Conservation (phyloP, 768 basidiomycete species). For the Imleria badia region DNA sequence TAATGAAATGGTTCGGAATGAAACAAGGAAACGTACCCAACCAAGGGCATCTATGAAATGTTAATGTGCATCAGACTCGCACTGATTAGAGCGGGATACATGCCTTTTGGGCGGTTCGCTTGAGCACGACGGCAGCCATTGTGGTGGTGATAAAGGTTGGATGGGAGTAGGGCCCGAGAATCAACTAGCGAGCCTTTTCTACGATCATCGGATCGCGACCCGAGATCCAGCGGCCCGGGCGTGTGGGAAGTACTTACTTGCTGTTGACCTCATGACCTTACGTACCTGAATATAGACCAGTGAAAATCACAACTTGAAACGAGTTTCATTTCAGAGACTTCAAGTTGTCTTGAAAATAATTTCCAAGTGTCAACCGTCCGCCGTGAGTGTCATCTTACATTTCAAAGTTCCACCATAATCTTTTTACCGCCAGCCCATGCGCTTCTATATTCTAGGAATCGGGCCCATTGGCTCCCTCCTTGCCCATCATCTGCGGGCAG, state of each 20-base stretch:
- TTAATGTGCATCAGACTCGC: background rate
- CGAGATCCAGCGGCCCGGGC: background rate
- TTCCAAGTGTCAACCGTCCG: background rate
- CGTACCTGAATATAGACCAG: slow-evolving; percentile 28
- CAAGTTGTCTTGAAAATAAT: background rate
- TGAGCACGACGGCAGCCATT: slow-evolving; percentile 56
- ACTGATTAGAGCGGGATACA: background rate
- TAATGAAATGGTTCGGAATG: background rate
- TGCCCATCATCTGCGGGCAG: slow-evolving; percentile 71
- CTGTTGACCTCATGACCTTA: slow-evolving; percentile 6
- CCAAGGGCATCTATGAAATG: slow-evolving; percentile 61
- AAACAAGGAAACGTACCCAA: slow-evolving; percentile 46
- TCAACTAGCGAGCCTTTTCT: background rate
- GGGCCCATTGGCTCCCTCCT: slow-evolving; percentile 84
- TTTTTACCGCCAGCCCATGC: slow-evolving; percentile 39
- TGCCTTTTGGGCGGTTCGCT: slow-evolving; percentile 62
- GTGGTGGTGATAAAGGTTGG: slow-evolving; percentile 9
- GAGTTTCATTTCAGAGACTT: background rate
- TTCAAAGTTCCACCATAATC: background rate
- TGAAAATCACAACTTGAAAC: background rate
- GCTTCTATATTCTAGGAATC: slow-evolving; percentile 73
- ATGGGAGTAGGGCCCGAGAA: slow-evolving; percentile 6
- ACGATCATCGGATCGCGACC: slow-evolving; percentile 10
- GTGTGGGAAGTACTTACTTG: background rate
- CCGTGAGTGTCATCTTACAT: background rate